Conservation (phyloP, 345 rosid genomes). For the Turritis glabra region DNA sequence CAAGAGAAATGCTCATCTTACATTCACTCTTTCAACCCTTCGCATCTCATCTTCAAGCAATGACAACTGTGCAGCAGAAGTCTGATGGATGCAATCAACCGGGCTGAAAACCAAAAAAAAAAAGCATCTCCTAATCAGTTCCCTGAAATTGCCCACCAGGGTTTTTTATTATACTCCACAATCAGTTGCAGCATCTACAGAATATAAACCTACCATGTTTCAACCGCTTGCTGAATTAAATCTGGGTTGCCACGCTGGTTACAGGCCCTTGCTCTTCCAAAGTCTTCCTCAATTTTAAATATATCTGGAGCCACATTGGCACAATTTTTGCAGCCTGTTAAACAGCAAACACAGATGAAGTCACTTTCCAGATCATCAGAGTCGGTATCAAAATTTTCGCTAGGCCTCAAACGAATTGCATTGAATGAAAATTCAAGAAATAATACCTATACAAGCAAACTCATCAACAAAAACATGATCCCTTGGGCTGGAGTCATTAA, state of each 20-base stretch:
- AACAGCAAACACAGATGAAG: background rate
- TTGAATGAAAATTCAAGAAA: background rate
- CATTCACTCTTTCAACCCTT: constrained; percentile 93
- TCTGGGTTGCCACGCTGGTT: constrained; percentile 64
- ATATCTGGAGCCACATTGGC: constrained; percentile 74
- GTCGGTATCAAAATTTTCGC: background rate
- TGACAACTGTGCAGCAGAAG: constrained; percentile 87
- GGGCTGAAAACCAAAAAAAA: constrained; percentile 58
- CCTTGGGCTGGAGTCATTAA: constrained; percentile 62
- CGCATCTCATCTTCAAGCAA: constrained; percentile 99
- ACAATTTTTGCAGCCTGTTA: constrained; percentile 91
- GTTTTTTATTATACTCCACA: background rate
- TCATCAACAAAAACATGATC: constrained; percentile 93
- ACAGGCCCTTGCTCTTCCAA: constrained; percentile 90
- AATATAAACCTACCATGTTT: constrained; percentile 60
- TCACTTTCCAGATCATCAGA: constrained; percentile 4
- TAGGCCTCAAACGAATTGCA: background rate
- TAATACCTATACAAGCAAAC: constrained; percentile 95
- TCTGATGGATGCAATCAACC: constrained; percentile 96
- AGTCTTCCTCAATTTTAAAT: constrained; percentile 86
- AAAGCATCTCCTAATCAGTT: background rate
- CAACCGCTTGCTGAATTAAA: constrained; percentile 79
- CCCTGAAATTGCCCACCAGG: background rate
- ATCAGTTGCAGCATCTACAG: constrained; percentile 11
- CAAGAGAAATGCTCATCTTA: constrained; percentile 38